phyloP scores from a whole-genome alignment of 257 asterid species.

The Solanum chmielewskii region DNA sequence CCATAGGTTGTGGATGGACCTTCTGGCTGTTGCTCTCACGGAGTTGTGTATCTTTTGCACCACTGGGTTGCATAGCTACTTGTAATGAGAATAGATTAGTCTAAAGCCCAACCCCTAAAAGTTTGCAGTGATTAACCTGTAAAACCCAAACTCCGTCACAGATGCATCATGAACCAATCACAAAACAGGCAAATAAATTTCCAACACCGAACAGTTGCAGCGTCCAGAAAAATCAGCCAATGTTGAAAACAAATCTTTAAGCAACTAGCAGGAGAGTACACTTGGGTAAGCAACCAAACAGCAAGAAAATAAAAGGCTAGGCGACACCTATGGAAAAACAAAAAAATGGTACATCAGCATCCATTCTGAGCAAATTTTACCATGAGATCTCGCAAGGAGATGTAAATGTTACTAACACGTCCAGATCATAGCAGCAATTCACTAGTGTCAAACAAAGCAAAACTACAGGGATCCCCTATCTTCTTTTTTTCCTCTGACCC shows the following conservation, averaged over 20 bases:
- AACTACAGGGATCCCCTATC: background rate
- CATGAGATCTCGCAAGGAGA: background rate
- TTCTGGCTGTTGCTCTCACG: conserved; percentile 94
- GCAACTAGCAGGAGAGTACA: background rate
- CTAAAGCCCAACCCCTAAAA: conserved; percentile 10
- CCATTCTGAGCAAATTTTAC: background rate
- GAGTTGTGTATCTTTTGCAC: conserved; percentile 80
- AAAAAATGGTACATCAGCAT: background rate
- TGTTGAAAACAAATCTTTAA: background rate
- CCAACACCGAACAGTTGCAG: background rate
- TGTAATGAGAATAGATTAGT: conserved; percentile 13
- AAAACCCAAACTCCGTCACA: conserved; percentile 1
- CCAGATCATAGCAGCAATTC: background rate
- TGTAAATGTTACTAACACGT: background rate
- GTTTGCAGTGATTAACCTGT: background rate
- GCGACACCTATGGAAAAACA: background rate
- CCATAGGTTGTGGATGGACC: conserved; percentile 99
- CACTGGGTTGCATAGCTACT: conserved; percentile 95
- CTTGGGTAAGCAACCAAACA: background rate
- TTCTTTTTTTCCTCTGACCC: background rate
- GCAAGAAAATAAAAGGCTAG: background rate
- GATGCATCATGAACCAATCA: background rate
- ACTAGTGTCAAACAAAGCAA: background rate
- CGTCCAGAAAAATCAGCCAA: background rate
- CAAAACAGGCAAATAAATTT: background rate